Evolutionary conservation across 306 rosid genomes (phyloP).

Genomic region (Medicago truncatula): MtrunA17r5.0-ANR NC_053048.1:51825501-51826000

Average conservation of each 20-base stretch:
- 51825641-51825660: background rate
- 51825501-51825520: slow-evolving; percentile 94
- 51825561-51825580: slow-evolving; percentile 71
- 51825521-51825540: slow-evolving; percentile 94
- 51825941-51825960: slow-evolving; percentile 89
- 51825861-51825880: slow-evolving; percentile 28
- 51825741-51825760: slow-evolving; percentile 6
- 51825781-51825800: slow-evolving; percentile 12
- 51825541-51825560: slow-evolving; percentile 84
- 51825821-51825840: slow-evolving; percentile 31
- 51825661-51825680: slow-evolving; percentile 24
- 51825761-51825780: slow-evolving; percentile 19
- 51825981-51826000: slow-evolving; percentile 83
- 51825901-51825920: slow-evolving; percentile 68
- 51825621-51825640: slow-evolving; percentile 29
- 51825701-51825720: slow-evolving; percentile 1
- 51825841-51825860: slow-evolving; percentile 24
- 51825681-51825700: slow-evolving; percentile 13
- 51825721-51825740: slow-evolving; percentile 30
- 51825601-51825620: slow-evolving; percentile 92
- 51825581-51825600: slow-evolving; percentile 83
- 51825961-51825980: slow-evolving; percentile 93
- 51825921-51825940: slow-evolving; percentile 95
- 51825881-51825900: slow-evolving; percentile 17
- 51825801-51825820: slow-evolving; percentile 25